Evolutionary conservation across 2,329 filamentous ascomycete genomes (phyloP), one percentile per base, ranked within the genome.

Genomic region (Exophiala sp.): DNA sequence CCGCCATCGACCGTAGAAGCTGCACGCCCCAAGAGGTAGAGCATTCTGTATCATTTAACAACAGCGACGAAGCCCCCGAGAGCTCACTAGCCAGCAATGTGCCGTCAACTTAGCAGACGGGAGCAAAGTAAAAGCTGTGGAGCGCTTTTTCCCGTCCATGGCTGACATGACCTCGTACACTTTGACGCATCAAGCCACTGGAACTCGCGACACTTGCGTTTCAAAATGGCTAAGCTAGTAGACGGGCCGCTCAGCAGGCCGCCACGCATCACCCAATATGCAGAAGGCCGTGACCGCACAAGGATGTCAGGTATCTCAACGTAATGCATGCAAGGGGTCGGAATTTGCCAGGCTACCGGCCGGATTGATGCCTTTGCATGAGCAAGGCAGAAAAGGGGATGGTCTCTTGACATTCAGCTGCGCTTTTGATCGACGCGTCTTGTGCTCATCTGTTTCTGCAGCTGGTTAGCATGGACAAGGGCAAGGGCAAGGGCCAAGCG

Each of bases 341-440:
- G 46, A 9, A 3, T 22, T 37, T 37, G 34, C 16, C 10, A 34
- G 27, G 16, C 8, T 29, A 23, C 8, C 23, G 39, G 19, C 52
- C 46, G 22, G 23, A 52, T 48, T 30, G 11, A 48, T 42, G 34
- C 38, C 52, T 27, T 19, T 52, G 52, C 52, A 55, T 48, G 27
- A 35, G 11, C 27, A 44, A 43, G 27, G 16, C 27, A 35, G 21
- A 18, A 21, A 47, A 43, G 22, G 18, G n/a, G 29, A 35, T 13
- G 34, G 8, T 43, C 8, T 37, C n/a, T 39, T n/a, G 24, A 43
- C 34, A 39, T 19, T 37, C 35, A 40, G 42, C 19, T 43, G 37
- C 39, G 22, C 8, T 18, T 39, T 30, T 38, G 22, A 43, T 39
- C 16, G 37, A 43, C 38, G 39, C 49, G 38, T 43, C 30, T 46